phyloP scores from a whole-genome alignment of 768 basidiomycete genomes.

The Exidia glandulosa region DNA sequence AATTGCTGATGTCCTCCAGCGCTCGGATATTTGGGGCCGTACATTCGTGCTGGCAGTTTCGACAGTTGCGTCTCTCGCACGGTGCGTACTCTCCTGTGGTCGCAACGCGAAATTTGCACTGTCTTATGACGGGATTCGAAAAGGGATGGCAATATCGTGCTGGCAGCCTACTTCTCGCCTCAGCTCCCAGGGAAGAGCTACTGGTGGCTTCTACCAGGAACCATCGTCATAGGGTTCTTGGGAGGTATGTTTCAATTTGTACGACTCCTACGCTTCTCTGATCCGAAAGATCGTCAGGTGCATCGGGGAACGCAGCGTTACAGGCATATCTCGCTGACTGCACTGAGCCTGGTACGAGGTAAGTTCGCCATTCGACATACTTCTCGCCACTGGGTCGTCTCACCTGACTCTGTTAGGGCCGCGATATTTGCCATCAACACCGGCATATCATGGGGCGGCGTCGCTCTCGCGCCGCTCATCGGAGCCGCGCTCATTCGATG shows the following conservation, averaged over 20 bases:
- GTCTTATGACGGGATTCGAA: background rate
- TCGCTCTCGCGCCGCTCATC: background rate
- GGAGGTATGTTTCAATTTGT: background rate
- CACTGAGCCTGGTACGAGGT: background rate
- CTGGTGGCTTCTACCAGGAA: background rate
- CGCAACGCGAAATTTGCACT: background rate
- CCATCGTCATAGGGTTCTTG: background rate
- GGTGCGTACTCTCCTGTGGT: background rate
- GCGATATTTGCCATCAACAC: background rate
- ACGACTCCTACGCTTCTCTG: background rate
- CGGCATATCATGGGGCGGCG: background rate
- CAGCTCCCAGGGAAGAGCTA: background rate
- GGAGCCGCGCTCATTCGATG: background rate
- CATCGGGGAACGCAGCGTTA: background rate
- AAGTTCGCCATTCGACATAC: background rate
- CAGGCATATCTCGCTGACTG: background rate
- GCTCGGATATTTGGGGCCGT: background rate
- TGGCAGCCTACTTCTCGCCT: background rate
- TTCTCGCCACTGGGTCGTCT: background rate
- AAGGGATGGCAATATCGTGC: background rate
- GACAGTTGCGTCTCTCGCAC: background rate
- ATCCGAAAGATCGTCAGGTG: no score
- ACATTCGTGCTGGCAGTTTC: background rate
- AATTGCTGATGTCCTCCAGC: background rate
- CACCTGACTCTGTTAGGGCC: background rate